Percentiles rank a stretch among this genome's conserved stretches.
These are phyloP conservation scores for Amniculicola lignicola DNA, from an alignment of 495 filamentous ascomycete species.

Conservation along the genomic window DNA sequence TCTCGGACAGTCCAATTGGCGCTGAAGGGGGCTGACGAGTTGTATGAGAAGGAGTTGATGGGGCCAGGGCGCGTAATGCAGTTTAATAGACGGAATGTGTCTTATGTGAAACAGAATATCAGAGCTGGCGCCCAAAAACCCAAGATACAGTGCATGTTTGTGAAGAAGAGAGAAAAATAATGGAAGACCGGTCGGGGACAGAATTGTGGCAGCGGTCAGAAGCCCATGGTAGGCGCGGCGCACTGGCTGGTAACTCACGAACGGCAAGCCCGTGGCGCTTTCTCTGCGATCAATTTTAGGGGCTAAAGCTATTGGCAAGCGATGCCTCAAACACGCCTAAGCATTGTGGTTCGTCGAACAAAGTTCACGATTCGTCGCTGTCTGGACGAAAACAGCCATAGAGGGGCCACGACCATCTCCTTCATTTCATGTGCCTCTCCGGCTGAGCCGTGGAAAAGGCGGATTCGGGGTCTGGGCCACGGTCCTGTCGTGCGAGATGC, in stretches of 20 bases:
- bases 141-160: conserved; percentile 6
- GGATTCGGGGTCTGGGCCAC: background rate
- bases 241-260: background rate
- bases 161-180: conserved; percentile 1
- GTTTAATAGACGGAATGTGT: conserved; percentile 21
- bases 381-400: background rate
- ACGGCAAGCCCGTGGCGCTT: background rate
- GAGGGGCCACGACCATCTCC: background rate
- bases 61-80: conserved; percentile 30
- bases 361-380: background rate
- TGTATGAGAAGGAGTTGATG: conserved; percentile 19
- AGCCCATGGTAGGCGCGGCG: background rate
- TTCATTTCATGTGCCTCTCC: conserved; percentile 1
- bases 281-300: background rate
- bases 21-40: background rate
- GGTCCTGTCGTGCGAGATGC: background rate
- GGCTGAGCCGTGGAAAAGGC: no score
- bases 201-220: background rate
- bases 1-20: conserved; percentile 23
- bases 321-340: background rate
- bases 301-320: background rate
- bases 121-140: conserved; percentile 11
- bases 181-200: background rate
- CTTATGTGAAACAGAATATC: conserved; percentile 27
- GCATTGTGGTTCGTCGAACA: background rate